These are phyloP conservation scores for Rhizophagus clarus DNA, from an alignment of 192 early-diverging fungal genomes.

Conservation along the genomic window DNA sequence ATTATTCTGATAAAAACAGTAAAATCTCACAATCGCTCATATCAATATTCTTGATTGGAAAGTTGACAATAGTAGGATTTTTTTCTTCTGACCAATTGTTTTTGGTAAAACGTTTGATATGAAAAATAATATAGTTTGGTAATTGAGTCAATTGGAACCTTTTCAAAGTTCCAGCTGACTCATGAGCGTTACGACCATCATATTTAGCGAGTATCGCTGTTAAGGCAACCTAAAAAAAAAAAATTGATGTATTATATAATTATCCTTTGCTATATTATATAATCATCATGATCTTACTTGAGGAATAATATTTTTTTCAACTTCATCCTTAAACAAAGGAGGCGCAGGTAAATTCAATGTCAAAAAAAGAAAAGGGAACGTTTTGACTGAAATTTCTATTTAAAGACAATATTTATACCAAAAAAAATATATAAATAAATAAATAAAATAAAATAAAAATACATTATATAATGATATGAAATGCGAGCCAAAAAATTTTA, in stretches of 20 bases:
- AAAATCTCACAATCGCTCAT: conserved; percentile 75
- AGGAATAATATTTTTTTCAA: conserved; percentile 86
- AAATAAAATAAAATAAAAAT: too few relatives aligned
- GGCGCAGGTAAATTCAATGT: conserved; percentile 88
- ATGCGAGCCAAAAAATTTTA: not conserved
- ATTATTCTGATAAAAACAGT: not conserved
- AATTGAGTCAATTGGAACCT: conserved; percentile 74
- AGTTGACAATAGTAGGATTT: conserved; percentile 97
- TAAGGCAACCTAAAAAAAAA: conserved; percentile 62
- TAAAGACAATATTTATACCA: not conserved
- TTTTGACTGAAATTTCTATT: conserved; percentile 55
- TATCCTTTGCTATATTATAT: not conserved
- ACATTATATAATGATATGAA: too few relatives aligned
- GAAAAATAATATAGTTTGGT: conserved; percentile 87
- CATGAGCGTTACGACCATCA: conserved; percentile 72
- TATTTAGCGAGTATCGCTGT: conserved; percentile 80
- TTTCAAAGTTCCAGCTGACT: conserved; percentile 57
- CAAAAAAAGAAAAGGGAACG: conserved; percentile 82
- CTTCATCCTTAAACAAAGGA: conserved; percentile 87
- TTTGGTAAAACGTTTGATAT: conserved; percentile 89
- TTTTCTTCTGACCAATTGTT: conserved; percentile 85
- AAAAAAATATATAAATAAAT: too few relatives aligned
- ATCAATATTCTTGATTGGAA: conserved; percentile 83
- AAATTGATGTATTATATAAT: not conserved
- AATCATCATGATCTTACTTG: conserved; percentile 53